phyloP scores from a whole-genome alignment of 164 flowering plant genomes.

The Nymphaea thermarum region DNA sequence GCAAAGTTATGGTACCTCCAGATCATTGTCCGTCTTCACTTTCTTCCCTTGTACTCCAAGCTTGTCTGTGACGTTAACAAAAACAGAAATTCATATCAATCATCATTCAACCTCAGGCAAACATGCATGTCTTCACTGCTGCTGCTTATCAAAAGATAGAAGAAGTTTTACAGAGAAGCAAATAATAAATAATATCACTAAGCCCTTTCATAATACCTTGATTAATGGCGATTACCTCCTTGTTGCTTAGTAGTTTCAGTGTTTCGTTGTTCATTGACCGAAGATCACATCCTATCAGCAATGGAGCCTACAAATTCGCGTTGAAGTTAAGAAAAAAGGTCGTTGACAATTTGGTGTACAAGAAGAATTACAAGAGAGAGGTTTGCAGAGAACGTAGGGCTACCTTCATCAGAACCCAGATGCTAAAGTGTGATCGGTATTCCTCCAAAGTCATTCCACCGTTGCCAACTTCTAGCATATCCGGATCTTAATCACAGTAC shows the following conservation, averaged over 20 bases:
- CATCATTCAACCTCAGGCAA: too few relatives aligned
- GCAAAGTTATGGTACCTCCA: conserved; percentile 33
- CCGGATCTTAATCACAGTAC: conserved; percentile 49
- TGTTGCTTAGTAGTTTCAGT: conserved; percentile 47
- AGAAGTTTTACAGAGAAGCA: too few relatives aligned
- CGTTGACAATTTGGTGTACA: too few relatives aligned
- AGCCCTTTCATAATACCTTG: conserved; percentile 34
- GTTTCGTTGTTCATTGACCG: conserved; percentile 52
- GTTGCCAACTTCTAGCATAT: conserved; percentile 94
- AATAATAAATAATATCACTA: too few relatives aligned
- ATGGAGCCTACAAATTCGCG: conserved; percentile 51
- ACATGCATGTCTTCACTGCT: too few relatives aligned
- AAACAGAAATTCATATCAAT: too few relatives aligned
- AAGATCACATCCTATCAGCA: conserved; percentile 84
- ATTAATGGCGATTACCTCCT: conserved; percentile 73
- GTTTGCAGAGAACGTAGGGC: not conserved
- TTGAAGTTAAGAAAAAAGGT: not conserved
- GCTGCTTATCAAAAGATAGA: too few relatives aligned
- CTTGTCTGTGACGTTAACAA: conserved; percentile 23
- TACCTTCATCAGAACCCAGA: conserved; percentile 91
- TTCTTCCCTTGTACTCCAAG: conserved; percentile 76
- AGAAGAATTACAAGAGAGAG: too few relatives aligned
- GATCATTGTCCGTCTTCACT: conserved; percentile 39
- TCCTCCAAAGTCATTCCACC: conserved; percentile 85
- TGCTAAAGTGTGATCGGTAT: conserved; percentile 70